A percentile compares a stretch with the other conserved stretches of the same genome.
These are phyloP conservation scores for Talaromyces sp. DNA, from an alignment of 2,329 filamentous ascomycete genomes.

Conservation along the genomic window DNA sequence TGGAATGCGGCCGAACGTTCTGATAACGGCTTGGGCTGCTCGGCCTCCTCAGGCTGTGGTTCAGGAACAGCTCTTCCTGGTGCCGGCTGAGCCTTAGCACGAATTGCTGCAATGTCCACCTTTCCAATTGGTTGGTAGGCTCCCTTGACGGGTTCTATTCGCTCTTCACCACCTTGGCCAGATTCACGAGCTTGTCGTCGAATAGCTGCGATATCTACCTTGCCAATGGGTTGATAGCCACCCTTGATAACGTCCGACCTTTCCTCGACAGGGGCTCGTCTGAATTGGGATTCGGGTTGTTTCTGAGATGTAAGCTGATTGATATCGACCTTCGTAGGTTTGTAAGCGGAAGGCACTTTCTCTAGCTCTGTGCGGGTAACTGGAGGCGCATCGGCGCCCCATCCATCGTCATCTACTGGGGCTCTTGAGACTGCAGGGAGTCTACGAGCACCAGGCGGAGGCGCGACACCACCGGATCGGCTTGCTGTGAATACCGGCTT, in stretches of 20 bases:
- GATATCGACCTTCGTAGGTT: slow-evolving; percentile 94
- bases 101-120: slow-evolving; percentile 93
- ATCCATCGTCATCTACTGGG: slow-evolving; percentile 75
- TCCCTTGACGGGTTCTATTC: slow-evolving; percentile 82
- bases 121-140: slow-evolving; percentile 94
- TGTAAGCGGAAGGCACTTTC: slow-evolving; percentile 88
- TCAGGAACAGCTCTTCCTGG: slow-evolving; percentile 55
- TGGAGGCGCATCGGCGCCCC: slow-evolving; percentile 91
- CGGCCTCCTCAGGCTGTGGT: slow-evolving; percentile 42
- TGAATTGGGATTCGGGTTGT: slow-evolving; percentile 44
- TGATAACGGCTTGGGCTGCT: slow-evolving; percentile 63
- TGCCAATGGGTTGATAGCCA: slow-evolving; percentile 88
- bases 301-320: slow-evolving; percentile 75
- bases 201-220: slow-evolving; percentile 94
- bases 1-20: slow-evolving; percentile 72
- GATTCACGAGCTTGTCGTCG: slow-evolving; percentile 67
- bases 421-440: slow-evolving; percentile 50
- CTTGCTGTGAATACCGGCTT: slow-evolving; percentile 91
- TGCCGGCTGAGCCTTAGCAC: slow-evolving; percentile 71
- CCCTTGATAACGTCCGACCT: slow-evolving; percentile 70
- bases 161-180: slow-evolving; percentile 61
- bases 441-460: slow-evolving; percentile 65
- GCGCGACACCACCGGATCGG: slow-evolving; percentile 54
- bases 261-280: slow-evolving; percentile 40
- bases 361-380: slow-evolving; percentile 82